phyloP scores from a whole-genome alignment of 2,329 filamentous ascomycete genomes.

The Alternaria metachromatica region DNA sequence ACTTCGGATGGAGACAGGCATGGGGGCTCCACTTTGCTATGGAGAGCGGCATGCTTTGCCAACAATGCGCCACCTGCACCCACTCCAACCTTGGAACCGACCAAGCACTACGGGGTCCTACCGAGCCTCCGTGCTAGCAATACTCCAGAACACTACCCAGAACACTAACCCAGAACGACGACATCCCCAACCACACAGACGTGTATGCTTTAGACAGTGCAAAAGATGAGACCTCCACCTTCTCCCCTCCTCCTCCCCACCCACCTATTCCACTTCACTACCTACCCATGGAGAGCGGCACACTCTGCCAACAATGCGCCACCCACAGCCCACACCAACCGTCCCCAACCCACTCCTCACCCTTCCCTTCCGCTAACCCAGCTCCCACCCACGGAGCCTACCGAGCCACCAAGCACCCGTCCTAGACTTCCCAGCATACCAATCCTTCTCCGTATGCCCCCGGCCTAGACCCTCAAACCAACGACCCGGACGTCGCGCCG shows the following conservation, averaged over 20 bases:
- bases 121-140: neutral
- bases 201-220: neutral
- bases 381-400: neutral
- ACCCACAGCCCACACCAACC: constrained; percentile 5
- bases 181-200: neutral
- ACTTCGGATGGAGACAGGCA: neutral
- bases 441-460: neutral
- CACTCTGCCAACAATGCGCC: constrained; percentile 10
- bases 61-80: constrained; percentile 14
- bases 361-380: neutral
- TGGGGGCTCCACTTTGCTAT: constrained; percentile 10
- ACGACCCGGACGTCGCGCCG: neutral
- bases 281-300: constrained; percentile 7
- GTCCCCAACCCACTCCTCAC: neutral
- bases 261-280: constrained; percentile 3
- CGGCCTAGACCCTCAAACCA: neutral
- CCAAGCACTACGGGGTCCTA: constrained; percentile 8
- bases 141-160: neutral
- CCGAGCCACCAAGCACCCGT: neutral
- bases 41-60: constrained; percentile 14
- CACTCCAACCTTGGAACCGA: neutral
- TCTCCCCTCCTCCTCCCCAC: too few relatives aligned
- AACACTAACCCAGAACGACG: neutral
- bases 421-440: neutral
- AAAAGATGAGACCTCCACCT: neutral